These are phyloP conservation scores for Lyophyllum decastes DNA, from an alignment of 768 basidiomycete species.

Conservation along the genomic window DNA sequence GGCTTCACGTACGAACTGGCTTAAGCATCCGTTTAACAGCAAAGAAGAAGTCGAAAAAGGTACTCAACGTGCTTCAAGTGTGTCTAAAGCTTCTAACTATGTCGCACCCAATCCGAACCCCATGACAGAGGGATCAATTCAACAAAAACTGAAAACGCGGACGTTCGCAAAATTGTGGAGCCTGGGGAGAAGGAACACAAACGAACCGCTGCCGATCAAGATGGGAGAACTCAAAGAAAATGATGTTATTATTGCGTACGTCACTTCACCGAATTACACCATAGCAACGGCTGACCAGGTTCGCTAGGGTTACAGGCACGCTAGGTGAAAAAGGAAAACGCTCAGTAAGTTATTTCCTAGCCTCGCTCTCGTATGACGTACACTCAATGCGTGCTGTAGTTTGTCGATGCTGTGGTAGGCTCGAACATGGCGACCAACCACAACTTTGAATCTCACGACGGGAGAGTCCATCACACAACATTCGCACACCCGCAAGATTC, in stretches of 20 bases:
- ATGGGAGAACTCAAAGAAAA: background rate
- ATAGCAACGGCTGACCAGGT: background rate
- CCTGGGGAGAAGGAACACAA: background rate
- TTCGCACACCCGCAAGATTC: background rate
- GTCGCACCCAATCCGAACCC: background rate
- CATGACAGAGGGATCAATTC: too few species aligned
- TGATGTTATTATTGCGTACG: constrained; percentile 10
- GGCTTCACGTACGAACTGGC: too few species aligned
- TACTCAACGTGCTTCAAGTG: too few species aligned
- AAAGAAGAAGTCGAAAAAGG: too few species aligned
- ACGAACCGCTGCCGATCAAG: background rate
- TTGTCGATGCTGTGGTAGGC: constrained; percentile 8
- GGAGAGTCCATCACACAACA: constrained; percentile 2
- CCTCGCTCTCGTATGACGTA: background rate
- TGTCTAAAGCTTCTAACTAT: background rate
- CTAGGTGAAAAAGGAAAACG: constrained; percentile 9
- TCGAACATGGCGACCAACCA: background rate
- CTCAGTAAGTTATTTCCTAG: background rate
- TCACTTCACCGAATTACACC: background rate
- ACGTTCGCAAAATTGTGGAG: background rate
- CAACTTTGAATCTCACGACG: background rate
- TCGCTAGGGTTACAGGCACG: constrained; percentile 8
- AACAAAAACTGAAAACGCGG: too few species aligned
- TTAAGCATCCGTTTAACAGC: too few species aligned
- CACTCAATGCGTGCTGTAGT: background rate